Base-by-base conservation (phyloP, 169 alveolate species). In the Eimeria maxima region DNA sequence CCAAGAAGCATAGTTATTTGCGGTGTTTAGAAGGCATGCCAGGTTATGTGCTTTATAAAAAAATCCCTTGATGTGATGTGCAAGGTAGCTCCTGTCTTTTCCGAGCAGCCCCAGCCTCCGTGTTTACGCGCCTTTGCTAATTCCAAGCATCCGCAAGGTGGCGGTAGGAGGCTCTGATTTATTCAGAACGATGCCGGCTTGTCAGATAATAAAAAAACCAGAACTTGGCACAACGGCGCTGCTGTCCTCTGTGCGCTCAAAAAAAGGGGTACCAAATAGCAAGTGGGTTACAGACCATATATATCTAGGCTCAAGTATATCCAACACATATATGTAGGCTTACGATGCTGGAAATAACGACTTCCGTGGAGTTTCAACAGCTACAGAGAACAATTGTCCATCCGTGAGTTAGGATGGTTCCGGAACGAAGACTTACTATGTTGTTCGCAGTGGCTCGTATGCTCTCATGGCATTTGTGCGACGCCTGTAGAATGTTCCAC, bases 171-270 rank as follows among this genome's bases (percentile, higher is more conserved):
- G 29, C 6, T 38, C 5, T 29, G 0, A 18, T 24, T 29, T 38
- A 14, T 50, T 27, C 29, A 55, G 60, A 29, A 16, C 4, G 74
- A 7, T 57, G 33, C 57, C 4, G 33, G 73, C 29, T 83, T 55
- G 55, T 55, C 71, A 53, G 20, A 24, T 1, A 55, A 22, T 47
- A 50, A 14, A 2, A 2, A 76, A 83, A 76, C 91, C 50, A 33
- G 74, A 45, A 29, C 55, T 53, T 57, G 91, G 38, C 76, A 83
- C 53, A 29, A 50, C 67, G 38, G 0, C 8, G 50, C 57, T 55
- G 91, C 76, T 83, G 38, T 55, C 55, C 27, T 44, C 91, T 83
- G 20, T 55, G 74, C 45, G 57, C 53, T 33, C 91, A 83, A 57
- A 47, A 45, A 44, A 20, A 8, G 8, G 55, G 29, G 83, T 0